Evolutionary conservation across 306 rosid species (phyloP), one percentile per base, ranked within the genome.

Genomic region (Coriaria nepalensis): DNA sequence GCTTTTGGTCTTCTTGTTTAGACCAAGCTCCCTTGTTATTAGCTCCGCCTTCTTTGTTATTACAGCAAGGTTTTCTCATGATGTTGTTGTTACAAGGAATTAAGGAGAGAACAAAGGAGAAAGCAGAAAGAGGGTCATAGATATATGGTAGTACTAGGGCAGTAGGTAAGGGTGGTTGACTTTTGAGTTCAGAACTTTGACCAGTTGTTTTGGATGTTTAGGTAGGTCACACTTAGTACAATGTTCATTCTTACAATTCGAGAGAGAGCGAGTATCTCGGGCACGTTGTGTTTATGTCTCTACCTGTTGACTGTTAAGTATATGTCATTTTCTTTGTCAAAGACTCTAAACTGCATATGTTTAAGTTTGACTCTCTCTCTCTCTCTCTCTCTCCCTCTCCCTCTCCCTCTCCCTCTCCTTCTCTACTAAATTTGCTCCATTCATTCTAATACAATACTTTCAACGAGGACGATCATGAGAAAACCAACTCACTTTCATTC

Each of bases 11-110:
- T 62, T 81, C 86, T 66, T 75, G 80, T 63, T 75, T 75, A 9
- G 86, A 78, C 83, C 86, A 82, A 15, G 86, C 78, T 35, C 93
- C 93, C 57, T 78, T 82, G 76, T 72, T 78, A 38, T 68, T 78
- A 35, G 56, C 78, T 39, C 68, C n/a, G n/a, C n/a, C 75, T 49
- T 3, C 29, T 20, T 20, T 20, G 29, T 78, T 70, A 20, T 72
- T 78, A 68, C 86, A 78, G 60, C 78, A 78, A 62, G 83, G 83
- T 42, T 62, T 78, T 65, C 83, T 78, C 93, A 78, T 79, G 43
- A 12, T 32, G 29, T 0, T 8, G 13, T 45, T 0, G 8, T 8
- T 5, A 9, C 8, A 53, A 11, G 12, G 34, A 15, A 33, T 43
- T 49, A 39, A 49, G 4, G 36, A 29, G 9, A 46, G 10, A 34